Evolutionary conservation across 2,329 filamentous ascomycete species (phyloP), one percentile per base, ranked within the genome.

Genomic region (Dactylellina leptospora): DNA sequence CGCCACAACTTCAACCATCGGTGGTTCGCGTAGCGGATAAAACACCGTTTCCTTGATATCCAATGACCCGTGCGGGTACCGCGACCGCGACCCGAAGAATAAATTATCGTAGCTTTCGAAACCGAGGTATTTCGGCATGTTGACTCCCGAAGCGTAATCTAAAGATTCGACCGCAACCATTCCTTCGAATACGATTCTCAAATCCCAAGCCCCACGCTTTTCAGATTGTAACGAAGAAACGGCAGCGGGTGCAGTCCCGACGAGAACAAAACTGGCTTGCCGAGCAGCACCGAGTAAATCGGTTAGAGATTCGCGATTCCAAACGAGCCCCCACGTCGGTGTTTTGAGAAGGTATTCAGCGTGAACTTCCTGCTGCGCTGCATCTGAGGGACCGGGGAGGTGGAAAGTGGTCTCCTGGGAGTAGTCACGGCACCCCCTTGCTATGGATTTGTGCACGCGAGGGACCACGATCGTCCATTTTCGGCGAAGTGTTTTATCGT

Each of bases 41-140:
- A 73, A 73, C 4, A 66, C 61, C 13, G 69, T 73, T 44, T 73
- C 69, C 20, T 73, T 73, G 33, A 64, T 64, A 47, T 73, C 69
- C 60, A 73, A 42, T 9, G 58, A 63, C 3, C 66, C 66, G 47
- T 71, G 66, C 27, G 66, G 66, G 54, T 71, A 71, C 20, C 58
- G 22, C 4, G 58, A 63, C 13, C 66, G 38, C 8, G 66, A 71
- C 16, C 66, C 66, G 22, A 71, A 63, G 60, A 73, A 73, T 20
- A 73, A 11, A 48, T 66, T 66, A 28, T 64, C 69, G 33, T 73
- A 73, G 16, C 69, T 66, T 56, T 73, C 69, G 27, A 73, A 73
- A 10, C 69, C 69, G 2, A 73, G 42, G 18, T 73, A 73, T 28
- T 66, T 64, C 11, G 60, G 59, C 60, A 64, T 66, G 16, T 73